Conservation (phyloP, 2,329 filamentous ascomycete species). For the Colletotrichum lindemuthianum region DNA sequence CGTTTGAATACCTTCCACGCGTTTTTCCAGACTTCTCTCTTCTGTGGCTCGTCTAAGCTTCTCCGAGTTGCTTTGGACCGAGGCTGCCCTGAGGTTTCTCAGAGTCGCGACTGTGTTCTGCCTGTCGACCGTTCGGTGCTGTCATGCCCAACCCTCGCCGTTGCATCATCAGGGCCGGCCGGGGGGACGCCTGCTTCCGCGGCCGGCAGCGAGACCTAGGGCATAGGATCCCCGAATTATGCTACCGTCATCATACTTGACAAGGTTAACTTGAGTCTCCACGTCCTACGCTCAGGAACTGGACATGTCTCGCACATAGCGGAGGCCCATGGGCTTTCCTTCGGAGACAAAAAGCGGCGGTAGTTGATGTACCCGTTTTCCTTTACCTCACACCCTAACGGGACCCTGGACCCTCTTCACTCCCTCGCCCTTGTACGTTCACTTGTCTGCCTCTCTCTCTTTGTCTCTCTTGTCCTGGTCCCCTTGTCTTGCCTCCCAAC, state of each 20-base stretch:
- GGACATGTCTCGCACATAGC: constrained; percentile 59
- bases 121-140: constrained; percentile 45
- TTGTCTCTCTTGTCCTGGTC: constrained; percentile 8
- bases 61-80: constrained; percentile 43
- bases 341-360: constrained; percentile 52
- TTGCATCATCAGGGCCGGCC: constrained; percentile 55
- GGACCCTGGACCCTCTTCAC: constrained; percentile 43
- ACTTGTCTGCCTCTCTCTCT: constrained; percentile 40
- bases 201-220: constrained; percentile 60
- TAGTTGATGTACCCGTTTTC: constrained; percentile 45
- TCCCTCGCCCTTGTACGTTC: constrained; percentile 6
- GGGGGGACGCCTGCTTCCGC: constrained; percentile 59
- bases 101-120: constrained; percentile 47
- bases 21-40: constrained; percentile 48
- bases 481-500: constrained; percentile 1
- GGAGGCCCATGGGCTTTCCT: constrained; percentile 59
- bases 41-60: constrained; percentile 37
- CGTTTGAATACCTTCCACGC: constrained; percentile 53
- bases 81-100: constrained; percentile 41
- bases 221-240: constrained; percentile 71
- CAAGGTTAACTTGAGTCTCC: constrained; percentile 55
- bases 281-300: constrained; percentile 55
- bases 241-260: constrained; percentile 59
- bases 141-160: constrained; percentile 46
- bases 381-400: constrained; percentile 30